A percentile compares a stretch with the other conserved stretches of the same genome.
Conservation (phyloP, 257 asterid species). For the Apocynum venetum region DNA sequence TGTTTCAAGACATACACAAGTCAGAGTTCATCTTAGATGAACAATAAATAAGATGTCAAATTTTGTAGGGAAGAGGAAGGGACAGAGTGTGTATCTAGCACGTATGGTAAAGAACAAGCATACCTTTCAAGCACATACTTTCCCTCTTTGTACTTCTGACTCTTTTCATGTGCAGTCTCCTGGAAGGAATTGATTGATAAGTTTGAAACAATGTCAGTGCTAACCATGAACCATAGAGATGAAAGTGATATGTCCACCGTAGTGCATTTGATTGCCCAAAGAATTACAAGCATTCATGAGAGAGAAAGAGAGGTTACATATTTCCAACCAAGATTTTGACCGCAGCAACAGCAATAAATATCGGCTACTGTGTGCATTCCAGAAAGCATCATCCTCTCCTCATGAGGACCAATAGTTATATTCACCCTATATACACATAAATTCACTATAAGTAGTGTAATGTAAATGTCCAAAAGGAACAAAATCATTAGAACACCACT, state of each 20-base stretch:
- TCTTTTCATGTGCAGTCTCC: slow-evolving; percentile 63
- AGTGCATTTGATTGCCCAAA: neutral
- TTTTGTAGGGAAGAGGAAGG: neutral
- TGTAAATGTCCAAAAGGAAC: neutral
- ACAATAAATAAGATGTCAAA: neutral
- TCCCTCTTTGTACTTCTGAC: slow-evolving; percentile 81
- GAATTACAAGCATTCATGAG: neutral
- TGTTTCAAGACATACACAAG: slow-evolving; percentile 22
- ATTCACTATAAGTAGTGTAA: neutral
- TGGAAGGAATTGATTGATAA: slow-evolving; percentile 21
- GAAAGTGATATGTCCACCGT: neutral
- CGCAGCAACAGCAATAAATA: slow-evolving; percentile 71
- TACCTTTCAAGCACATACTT: slow-evolving; percentile 78
- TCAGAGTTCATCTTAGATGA: neutral
- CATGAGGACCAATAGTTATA: slow-evolving; percentile 55
- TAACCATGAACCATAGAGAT: neutral
- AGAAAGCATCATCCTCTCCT: slow-evolving; percentile 76
- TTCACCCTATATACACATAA: slow-evolving; percentile 41
- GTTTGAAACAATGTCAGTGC: neutral
- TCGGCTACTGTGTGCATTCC: slow-evolving; percentile 81
- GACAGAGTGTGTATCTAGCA: neutral
- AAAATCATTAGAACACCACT: neutral
- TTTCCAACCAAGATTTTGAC: slow-evolving; percentile 88
- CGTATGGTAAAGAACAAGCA: neutral
- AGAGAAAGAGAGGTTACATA: slow-evolving; percentile 40